A percentile compares a stretch with the other conserved stretches of the same genome.
These are phyloP conservation scores for Mycothermus thermophilus DNA, from an alignment of 495 filamentous ascomycete genomes.

Conservation along the genomic window DNA sequence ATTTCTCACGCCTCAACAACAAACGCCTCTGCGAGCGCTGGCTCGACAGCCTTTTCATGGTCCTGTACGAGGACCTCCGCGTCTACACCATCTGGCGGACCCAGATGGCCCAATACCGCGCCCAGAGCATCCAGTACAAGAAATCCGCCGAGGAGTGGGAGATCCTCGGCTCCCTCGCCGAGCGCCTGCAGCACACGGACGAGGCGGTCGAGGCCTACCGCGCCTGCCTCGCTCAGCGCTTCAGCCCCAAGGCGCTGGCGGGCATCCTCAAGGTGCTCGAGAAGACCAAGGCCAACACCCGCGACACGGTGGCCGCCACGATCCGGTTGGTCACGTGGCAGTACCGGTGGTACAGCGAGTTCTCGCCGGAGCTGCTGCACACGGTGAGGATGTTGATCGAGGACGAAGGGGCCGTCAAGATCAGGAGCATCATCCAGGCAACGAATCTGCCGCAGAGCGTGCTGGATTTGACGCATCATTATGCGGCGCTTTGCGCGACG, in stretches of 20 bases:
- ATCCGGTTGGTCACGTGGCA: constrained; percentile 93
- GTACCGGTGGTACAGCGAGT: constrained; percentile 99
- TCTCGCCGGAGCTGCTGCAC: constrained; percentile 77
- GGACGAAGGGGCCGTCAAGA: constrained; percentile 93
- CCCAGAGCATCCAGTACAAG: constrained; percentile 82
- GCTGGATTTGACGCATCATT: constrained; percentile 88
- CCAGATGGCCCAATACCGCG: constrained; percentile 83
- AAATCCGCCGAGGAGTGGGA: constrained; percentile 97
- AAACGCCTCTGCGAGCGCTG: constrained; percentile 95
- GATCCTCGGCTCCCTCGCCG: constrained; percentile 84
- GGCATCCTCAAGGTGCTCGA: constrained; percentile 65
- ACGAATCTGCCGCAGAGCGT: constrained; percentile 87
- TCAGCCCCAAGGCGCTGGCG: constrained; percentile 78
- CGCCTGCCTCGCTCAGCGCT: constrained; percentile 64
- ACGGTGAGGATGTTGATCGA: constrained; percentile 86
- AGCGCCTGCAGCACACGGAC: constrained; percentile 75
- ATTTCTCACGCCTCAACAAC: constrained; percentile 65
- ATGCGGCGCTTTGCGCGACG: constrained; percentile 82
- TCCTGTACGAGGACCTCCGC: constrained; percentile 91
- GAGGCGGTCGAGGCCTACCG: constrained; percentile 89
- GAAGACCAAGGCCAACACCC: constrained; percentile 51
- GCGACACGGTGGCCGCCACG: constrained; percentile 61
- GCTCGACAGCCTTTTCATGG: constrained; percentile 99
- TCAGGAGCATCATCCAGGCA: constrained; percentile 90
- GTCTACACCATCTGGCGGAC: constrained; percentile 99